These are phyloP conservation scores for Fusarium clavum DNA, from an alignment of 2,329 filamentous ascomycete genomes.

Conservation along the genomic window DNA sequence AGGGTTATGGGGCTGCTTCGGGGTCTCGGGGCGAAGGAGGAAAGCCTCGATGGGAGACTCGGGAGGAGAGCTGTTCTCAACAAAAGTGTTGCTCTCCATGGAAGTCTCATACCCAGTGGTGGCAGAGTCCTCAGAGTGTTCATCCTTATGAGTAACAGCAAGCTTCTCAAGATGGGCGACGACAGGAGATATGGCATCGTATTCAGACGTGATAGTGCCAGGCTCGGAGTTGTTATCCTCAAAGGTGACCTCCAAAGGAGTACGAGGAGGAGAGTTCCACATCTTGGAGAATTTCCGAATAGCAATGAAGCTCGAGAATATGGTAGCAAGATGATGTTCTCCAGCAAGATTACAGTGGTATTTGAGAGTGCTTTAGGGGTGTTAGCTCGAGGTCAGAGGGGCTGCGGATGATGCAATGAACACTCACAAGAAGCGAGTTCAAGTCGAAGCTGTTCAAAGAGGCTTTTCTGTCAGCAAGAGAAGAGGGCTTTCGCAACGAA, in stretches of 20 bases:
- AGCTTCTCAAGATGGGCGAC: constrained; percentile 17
- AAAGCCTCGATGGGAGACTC: constrained; percentile 32
- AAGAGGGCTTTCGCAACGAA: background rate
- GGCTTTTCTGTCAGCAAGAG: background rate
- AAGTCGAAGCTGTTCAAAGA: background rate
- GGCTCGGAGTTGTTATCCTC: constrained; percentile 4
- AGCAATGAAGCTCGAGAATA: background rate
- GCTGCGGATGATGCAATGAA: background rate
- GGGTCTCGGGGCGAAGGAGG: background rate
- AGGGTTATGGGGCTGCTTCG: background rate
- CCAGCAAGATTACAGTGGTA: background rate
- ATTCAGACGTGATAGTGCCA: constrained; percentile 2
- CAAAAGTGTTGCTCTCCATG: background rate
- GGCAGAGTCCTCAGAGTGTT: background rate
- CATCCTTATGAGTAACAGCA: background rate
- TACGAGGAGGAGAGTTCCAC: constrained; percentile 3
- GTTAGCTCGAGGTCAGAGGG: background rate
- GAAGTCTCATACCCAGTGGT: background rate
- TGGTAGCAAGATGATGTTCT: background rate
- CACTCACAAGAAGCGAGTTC: constrained; percentile 13
- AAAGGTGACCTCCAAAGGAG: constrained; percentile 8
- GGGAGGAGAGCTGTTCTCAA: background rate
- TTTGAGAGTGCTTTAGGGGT: background rate
- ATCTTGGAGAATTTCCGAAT: background rate
- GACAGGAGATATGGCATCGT: constrained; percentile 16